These are phyloP conservation scores for Fraxinus quadrangulata DNA, from an alignment of 257 asterid genomes.

Conservation along the genomic window DNA sequence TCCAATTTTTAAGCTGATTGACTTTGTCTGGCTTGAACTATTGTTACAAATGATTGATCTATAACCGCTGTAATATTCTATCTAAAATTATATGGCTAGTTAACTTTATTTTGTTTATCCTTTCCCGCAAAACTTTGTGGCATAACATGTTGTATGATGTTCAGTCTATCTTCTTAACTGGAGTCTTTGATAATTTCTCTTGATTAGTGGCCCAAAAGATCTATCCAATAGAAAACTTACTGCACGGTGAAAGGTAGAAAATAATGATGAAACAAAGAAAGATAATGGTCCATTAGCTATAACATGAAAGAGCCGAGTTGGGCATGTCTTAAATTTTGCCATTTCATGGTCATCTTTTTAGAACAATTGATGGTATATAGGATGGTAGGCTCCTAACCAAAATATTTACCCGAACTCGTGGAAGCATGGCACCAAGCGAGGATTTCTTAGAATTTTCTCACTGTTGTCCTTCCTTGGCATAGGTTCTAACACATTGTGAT, in stretches of 20 bases:
- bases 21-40: background rate
- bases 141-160: constrained; percentile 14
- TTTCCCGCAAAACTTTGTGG: background rate
- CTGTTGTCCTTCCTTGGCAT: constrained; percentile 7
- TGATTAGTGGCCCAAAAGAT: constrained; percentile 30
- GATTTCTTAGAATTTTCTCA: constrained; percentile 24
- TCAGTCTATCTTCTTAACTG: constrained; percentile 37
- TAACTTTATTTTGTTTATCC: constrained; percentile 9
- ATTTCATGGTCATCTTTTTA: background rate
- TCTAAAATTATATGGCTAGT: background rate
- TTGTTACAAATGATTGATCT: background rate
- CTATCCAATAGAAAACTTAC: constrained; percentile 17
- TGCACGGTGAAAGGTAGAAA: constrained; percentile 7
- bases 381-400: constrained; percentile 35
- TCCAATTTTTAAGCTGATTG: background rate
- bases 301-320: constrained; percentile 26
- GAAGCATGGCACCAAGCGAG: constrained; percentile 34
- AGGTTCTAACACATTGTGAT: constrained; percentile 42
- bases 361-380: constrained; percentile 41
- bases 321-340: constrained; percentile 13
- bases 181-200: constrained; percentile 46
- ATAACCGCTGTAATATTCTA: background rate
- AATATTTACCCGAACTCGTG: constrained; percentile 24
- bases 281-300: background rate
- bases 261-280: background rate